Percentiles rank a stretch among this genome's conserved stretches.
phyloP scores from a whole-genome alignment of 306 rosid species.

The Quercus dentata region DNA sequence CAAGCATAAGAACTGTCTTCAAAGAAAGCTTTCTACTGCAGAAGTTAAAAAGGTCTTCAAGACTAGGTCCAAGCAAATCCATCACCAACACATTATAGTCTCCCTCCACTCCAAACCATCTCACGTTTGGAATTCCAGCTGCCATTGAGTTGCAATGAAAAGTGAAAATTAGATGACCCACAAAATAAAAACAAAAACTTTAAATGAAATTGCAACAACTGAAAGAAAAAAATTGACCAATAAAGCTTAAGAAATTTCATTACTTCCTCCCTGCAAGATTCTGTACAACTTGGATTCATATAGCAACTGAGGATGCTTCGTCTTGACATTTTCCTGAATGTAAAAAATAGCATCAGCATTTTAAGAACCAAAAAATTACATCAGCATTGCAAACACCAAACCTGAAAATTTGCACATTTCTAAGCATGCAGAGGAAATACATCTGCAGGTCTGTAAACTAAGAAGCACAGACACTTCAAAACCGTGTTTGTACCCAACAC shows the following conservation, averaged over 20 bases:
- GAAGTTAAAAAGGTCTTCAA: slow-evolving; percentile 93
- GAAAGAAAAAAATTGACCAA: not conserved
- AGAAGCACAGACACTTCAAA: too few species aligned
- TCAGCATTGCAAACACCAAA: not conserved
- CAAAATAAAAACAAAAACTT: not conserved
- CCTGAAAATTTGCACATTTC: not conserved
- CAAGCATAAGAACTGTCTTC: slow-evolving; percentile 95
- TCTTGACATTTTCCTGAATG: slow-evolving; percentile 86
- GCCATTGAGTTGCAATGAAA: slow-evolving; percentile 30
- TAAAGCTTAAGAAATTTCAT: slow-evolving; percentile 2
- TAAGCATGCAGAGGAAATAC: not conserved
- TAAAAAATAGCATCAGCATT: slow-evolving; percentile 15
- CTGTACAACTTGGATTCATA: slow-evolving; percentile 95
- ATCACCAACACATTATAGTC: slow-evolving; percentile 91
- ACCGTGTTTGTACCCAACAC: too few species aligned
- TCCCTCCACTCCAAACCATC: slow-evolving; percentile 98
- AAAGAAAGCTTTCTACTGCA: slow-evolving; percentile 90
- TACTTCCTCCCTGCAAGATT: slow-evolving; percentile 98
- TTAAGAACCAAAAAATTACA: not conserved
- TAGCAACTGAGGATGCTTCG: slow-evolving; percentile 95
- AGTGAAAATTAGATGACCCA: not conserved
- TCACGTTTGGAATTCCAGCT: slow-evolving; percentile 92
- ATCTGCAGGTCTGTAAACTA: not conserved
- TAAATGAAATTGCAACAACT: not conserved
- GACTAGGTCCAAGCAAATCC: slow-evolving; percentile 99